Evolutionary conservation across 2,329 filamentous ascomycete genomes (phyloP), one percentile per base, ranked within the genome.

Genomic region (Talaromyces sp.): DNA sequence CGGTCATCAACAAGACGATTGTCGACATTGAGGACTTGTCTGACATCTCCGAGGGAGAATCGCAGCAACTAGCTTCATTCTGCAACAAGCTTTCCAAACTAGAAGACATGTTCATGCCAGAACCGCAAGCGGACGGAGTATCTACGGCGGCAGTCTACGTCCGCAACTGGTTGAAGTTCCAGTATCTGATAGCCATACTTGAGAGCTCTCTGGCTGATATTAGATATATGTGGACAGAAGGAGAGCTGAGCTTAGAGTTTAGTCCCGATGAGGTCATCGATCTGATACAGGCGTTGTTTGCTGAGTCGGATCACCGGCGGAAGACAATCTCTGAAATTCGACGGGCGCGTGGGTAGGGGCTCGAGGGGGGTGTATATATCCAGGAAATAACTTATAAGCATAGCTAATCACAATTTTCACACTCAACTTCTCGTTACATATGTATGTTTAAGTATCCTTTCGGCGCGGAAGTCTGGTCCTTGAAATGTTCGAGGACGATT

Each of bases 201-300:
- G 86, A 88, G 59, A 83, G 83, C 60, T 85, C 81, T 56, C 74
- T 89, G 16, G 86, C 84, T 23, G 86, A 89, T 68, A 88, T 89
- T 74, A 87, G 83, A 68, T 88, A 83, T 65, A 71, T 88, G 51
- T 89, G 86, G 86, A 80, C 79, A 2, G 85, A 89, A 66, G 84
- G 85, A n/a, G 86, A 86, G 70, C 68, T 89, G 67, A 82, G 82
- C 63, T 70, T 87, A 60, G 86, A 88, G 68, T 88, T 88, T 73
- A 81, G 81, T 28, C 76, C 77, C 2, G 84, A 86, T 36, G 86
- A 89, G 69, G 81, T 89, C 8, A 77, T 87, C 14, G 86, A 88
- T 67, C 68, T 89, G 70, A 84, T 89, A 57, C 80, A 85, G 71
- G 86, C 86, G 18, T 72, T 89, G 40, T 89, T 89, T 72, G 85